A percentile compares a stretch with the other conserved stretches of the same genome.
Conservation (phyloP, 305 asterid genomes). For the Lippia alba region DNA sequence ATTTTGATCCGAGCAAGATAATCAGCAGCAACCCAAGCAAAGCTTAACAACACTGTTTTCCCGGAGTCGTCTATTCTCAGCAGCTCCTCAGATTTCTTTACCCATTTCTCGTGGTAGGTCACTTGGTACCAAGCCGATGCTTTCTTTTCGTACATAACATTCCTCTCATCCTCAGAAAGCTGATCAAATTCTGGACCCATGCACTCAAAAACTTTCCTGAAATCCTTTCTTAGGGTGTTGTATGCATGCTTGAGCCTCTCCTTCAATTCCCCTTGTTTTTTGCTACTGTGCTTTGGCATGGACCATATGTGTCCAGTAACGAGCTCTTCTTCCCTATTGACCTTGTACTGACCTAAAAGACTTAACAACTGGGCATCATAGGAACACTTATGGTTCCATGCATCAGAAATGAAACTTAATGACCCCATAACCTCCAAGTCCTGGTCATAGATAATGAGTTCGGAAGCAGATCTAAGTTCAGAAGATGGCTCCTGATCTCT, state of each 20-base stretch:
- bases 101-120: conserved; percentile 72
- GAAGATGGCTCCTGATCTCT: conserved; percentile 43
- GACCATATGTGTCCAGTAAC: conserved; percentile 95
- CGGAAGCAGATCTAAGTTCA: conserved; percentile 35
- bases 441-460: conserved; percentile 53
- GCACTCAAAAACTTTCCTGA: conserved; percentile 70
- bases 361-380: conserved; percentile 76
- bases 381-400: conserved; percentile 71
- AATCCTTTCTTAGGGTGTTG: conserved; percentile 67
- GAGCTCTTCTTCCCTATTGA: conserved; percentile 78
- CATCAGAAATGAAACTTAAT: conserved; percentile 49
- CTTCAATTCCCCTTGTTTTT: conserved; percentile 76
- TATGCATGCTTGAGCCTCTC: conserved; percentile 88
- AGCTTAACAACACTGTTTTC: conserved; percentile 71
- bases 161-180: conserved; percentile 66
- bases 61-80: conserved; percentile 45
- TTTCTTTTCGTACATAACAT: conserved; percentile 63
- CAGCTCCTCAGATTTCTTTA: conserved; percentile 52
- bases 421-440: conserved; percentile 70
- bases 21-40: conserved; percentile 96
- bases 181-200: conserved; percentile 53
- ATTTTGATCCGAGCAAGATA: conserved; percentile 82
- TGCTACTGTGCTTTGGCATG: conserved; percentile 71
- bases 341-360: conserved; percentile 80
- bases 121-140: conserved; percentile 96